Percentiles rank a stretch among this genome's conserved stretches.
These are phyloP conservation scores for Colletotrichum lupini DNA, from an alignment of 2,329 filamentous ascomycete genomes.

Conservation along the genomic window DNA sequence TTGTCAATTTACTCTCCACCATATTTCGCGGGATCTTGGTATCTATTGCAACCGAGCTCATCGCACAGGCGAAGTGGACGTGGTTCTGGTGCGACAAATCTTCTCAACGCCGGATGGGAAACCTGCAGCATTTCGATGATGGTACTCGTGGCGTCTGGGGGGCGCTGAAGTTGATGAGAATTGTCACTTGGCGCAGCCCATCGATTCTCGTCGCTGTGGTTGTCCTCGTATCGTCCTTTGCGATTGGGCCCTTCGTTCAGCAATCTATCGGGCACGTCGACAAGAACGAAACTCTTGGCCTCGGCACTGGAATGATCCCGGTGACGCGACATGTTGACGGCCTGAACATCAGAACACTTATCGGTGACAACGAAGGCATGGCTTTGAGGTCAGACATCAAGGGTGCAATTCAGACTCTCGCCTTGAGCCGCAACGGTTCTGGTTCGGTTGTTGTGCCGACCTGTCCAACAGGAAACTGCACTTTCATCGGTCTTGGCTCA, in stretches of 20 bases:
- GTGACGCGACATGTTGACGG: background rate
- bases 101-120: background rate
- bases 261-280: background rate
- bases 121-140: background rate
- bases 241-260: background rate
- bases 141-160: background rate
- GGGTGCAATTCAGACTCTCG: background rate
- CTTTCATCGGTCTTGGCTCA: background rate
- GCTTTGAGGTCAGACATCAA: background rate
- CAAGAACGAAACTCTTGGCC: background rate
- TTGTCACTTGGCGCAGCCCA: background rate
- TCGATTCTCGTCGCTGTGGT: background rate
- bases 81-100: background rate
- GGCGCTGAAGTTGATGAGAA: background rate
- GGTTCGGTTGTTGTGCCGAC: background rate
- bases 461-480: background rate
- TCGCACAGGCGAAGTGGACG: background rate
- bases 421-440: background rate
- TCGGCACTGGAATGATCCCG: background rate
- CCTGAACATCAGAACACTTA: background rate
- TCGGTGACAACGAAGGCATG: background rate
- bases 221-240: background rate
- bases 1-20: background rate
- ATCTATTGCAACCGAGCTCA: background rate
- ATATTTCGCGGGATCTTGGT: background rate